A percentile compares a stretch with the other conserved stretches of the same genome.
phyloP scores from a whole-genome alignment of 257 asterid species.

The Solanum clarkiae region DNA sequence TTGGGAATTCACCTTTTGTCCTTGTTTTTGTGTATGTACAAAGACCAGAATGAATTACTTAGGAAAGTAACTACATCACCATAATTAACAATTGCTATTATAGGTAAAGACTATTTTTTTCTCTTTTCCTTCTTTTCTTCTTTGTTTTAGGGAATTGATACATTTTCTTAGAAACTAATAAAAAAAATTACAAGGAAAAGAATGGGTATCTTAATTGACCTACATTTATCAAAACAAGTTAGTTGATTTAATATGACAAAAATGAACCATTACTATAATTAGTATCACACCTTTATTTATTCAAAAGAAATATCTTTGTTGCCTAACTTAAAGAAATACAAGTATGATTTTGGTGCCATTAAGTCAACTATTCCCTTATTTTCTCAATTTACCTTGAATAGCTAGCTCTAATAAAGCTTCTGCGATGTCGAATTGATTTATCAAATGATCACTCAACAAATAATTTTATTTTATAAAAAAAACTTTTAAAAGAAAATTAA shows the following conservation, averaged over 20 bases:
- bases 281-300: not conserved
- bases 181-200: not conserved
- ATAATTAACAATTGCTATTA: not conserved
- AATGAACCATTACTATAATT: not conserved
- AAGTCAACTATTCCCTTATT: not conserved
- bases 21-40: not conserved
- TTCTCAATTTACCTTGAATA: not conserved
- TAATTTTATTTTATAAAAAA: not conserved
- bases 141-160: not conserved
- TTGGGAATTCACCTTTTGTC: not conserved
- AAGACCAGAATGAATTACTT: not conserved
- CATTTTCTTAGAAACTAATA: not conserved
- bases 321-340: not conserved
- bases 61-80: not conserved
- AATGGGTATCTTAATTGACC: not conserved
- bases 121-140: not conserved
- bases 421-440: too few species aligned
- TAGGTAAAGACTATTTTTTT: not conserved
- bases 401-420: not conserved
- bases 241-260: not conserved
- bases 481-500: too few species aligned
- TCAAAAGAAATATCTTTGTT: not conserved
- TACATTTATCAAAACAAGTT: not conserved
- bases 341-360: not conserved
- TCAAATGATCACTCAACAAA: not conserved